These are phyloP conservation scores for Poa annua DNA, from an alignment of 176 grass and related monocot species.

Conservation along the genomic window DNA sequence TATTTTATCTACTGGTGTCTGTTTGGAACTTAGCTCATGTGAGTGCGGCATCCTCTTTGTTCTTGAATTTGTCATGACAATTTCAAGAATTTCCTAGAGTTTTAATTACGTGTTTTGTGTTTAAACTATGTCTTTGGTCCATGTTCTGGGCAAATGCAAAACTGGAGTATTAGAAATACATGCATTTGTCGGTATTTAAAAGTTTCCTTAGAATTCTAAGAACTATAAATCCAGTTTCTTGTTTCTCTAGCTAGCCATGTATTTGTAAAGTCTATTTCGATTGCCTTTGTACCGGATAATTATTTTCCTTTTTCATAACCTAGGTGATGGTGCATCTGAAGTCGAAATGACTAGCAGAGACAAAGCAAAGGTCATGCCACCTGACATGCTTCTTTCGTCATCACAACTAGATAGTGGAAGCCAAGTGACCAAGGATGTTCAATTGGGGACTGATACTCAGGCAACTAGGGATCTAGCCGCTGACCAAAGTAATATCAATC, in stretches of 20 bases:
- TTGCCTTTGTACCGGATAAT: not conserved
- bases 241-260: not conserved
- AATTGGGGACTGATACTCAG: slow-evolving; percentile 39
- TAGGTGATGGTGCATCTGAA: slow-evolving; percentile 41
- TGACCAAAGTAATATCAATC: slow-evolving; percentile 38
- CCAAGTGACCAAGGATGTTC: slow-evolving; percentile 31
- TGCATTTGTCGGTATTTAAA: not conserved
- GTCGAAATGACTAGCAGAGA: slow-evolving; percentile 33
- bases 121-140: slow-evolving; percentile 17
- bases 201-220: not conserved
- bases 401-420: slow-evolving; percentile 34
- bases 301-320: slow-evolving; percentile 30
- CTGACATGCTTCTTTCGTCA: slow-evolving; percentile 31
- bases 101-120: slow-evolving; percentile 1
- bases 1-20: slow-evolving; percentile 8
- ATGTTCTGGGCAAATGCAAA: slow-evolving; percentile 1
- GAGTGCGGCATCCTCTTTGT: slow-evolving; percentile 6
- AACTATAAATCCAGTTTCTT: slow-evolving; percentile 10
- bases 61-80: slow-evolving; percentile 24
- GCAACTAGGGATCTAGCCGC: slow-evolving; percentile 39
- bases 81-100: slow-evolving; percentile 16
- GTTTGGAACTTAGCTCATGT: slow-evolving; percentile 17
- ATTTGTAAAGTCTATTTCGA: slow-evolving; percentile 6
- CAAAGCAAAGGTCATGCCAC: slow-evolving; percentile 31
- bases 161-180: not conserved